A percentile compares a stretch with the other conserved stretches of the same genome.
Evolutionary conservation across 768 basidiomycete genomes (phyloP).

Genomic region (Kwoniella dejecticola): DNA sequence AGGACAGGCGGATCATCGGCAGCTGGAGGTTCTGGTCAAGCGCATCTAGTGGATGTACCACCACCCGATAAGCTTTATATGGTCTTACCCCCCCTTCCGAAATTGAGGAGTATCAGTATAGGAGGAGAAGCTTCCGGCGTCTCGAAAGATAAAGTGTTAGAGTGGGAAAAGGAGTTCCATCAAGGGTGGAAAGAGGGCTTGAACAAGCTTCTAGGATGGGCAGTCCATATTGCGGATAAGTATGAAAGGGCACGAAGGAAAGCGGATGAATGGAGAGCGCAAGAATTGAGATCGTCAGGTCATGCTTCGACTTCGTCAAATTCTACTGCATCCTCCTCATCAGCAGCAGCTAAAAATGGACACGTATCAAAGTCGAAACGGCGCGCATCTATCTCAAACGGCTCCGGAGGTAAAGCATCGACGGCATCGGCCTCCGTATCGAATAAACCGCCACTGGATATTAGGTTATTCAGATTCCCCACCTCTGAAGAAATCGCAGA

Average conservation of each 20-base stretch:
- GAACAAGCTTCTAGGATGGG: constrained; percentile 51
- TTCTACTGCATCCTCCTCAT: too few relatives aligned
- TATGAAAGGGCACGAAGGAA: constrained; percentile 52
- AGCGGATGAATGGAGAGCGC: constrained; percentile 46
- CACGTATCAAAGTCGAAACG: constrained; percentile 27
- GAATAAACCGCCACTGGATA: constrained; percentile 41
- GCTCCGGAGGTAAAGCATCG: not conserved
- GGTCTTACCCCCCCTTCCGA: constrained; percentile 53
- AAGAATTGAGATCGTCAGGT: constrained; percentile 14
- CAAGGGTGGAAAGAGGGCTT: constrained; percentile 53
- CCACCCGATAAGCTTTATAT: constrained; percentile 45
- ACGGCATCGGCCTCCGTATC: constrained; percentile 9
- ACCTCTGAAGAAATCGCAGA: constrained; percentile 22
- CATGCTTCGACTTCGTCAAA: not conserved
- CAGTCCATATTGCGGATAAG: constrained; percentile 47
- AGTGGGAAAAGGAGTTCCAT: constrained; percentile 52
- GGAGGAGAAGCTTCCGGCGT: constrained; percentile 51
- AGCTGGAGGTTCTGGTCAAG: not conserved
- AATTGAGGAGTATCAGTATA: constrained; percentile 47
- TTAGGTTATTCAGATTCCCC: constrained; percentile 52
- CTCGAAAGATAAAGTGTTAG: constrained; percentile 24
- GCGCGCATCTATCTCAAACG: constrained; percentile 12
- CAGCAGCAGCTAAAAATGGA: constrained; percentile 15
- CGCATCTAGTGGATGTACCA: constrained; percentile 32
- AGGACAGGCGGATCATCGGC: constrained; percentile 15